phyloP scores from a whole-genome alignment of 345 rosid species.

The Garcia nutans region DNA sequence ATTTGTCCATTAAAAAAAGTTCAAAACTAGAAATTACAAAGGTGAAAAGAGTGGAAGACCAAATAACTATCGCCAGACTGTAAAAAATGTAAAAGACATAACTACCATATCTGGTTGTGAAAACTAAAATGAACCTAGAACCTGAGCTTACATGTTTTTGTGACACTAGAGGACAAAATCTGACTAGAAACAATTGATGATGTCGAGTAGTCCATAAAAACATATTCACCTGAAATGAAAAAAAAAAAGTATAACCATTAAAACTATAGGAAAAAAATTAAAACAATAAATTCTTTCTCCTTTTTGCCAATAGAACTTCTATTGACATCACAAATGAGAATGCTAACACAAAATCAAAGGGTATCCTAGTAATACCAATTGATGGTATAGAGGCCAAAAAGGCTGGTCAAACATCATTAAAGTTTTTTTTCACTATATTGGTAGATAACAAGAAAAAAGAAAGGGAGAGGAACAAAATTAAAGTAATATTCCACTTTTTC shows the following conservation, averaged over 20 bases:
- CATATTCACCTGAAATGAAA: constrained; percentile 67
- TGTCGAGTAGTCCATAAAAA: constrained; percentile 70
- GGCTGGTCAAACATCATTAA: neutral
- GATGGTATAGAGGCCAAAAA: neutral
- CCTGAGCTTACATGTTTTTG: constrained; percentile 58
- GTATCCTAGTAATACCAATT: neutral
- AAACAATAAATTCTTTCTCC: neutral
- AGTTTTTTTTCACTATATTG: too few species aligned
- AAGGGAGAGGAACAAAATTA: neutral
- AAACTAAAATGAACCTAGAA: constrained; percentile 20
- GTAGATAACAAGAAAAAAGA: too few species aligned
- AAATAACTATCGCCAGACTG: neutral
- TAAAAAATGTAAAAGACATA: neutral
- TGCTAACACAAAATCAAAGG: neutral
- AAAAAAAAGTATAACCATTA: neutral
- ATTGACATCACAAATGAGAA: neutral
- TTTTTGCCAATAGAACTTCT: neutral
- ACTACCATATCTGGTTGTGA: neutral
- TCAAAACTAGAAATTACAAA: neutral
- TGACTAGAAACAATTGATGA: constrained; percentile 61
- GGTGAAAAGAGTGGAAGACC: neutral
- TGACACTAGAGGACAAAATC: constrained; percentile 63
- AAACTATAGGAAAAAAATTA: neutral
- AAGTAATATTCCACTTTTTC: neutral
- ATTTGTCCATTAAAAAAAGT: neutral